phyloP scores from a whole-genome alignment of 345 rosid genomes.

The Moringa oleifera region DNA sequence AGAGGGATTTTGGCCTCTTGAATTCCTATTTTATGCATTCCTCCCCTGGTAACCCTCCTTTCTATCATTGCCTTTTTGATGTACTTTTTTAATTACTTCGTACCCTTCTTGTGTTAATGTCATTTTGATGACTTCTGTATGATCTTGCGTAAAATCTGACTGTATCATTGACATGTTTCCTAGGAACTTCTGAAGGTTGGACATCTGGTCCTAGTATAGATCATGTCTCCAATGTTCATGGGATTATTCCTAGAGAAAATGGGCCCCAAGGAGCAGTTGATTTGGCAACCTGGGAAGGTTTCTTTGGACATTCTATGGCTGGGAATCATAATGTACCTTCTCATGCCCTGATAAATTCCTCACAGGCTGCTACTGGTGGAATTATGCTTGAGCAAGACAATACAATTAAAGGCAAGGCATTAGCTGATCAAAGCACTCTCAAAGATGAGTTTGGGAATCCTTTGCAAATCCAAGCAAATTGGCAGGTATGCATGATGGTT shows the following conservation, averaged over 20 bases:
- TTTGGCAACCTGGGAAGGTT: conserved; percentile 63
- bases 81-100: neutral
- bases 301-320: conserved; percentile 37
- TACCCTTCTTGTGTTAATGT: neutral
- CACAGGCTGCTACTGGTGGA: conserved; percentile 22
- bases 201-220: conserved; percentile 28
- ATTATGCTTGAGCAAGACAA: conserved; percentile 26
- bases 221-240: conserved; percentile 29
- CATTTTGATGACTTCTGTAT: conserved; percentile 2
- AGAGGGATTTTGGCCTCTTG: conserved; percentile 23
- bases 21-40: conserved; percentile 21
- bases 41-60: conserved; percentile 25
- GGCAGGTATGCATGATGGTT: conserved; percentile 51
- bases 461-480: conserved; percentile 42
- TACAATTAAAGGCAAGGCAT: conserved; percentile 27
- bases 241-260: conserved; percentile 30
- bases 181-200: conserved; percentile 34
- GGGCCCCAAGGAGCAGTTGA: conserved; percentile 48
- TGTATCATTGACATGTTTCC: conserved; percentile 14
- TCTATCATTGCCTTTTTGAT: neutral
- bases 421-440: conserved; percentile 24
- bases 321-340: conserved; percentile 33
- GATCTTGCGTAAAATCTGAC: conserved; percentile 15
- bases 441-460: conserved; percentile 37
- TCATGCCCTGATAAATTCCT: conserved; percentile 27